Evolutionary conservation across 345 rosid genomes (phyloP).

Genomic region (Aquilaria yunnanensis): DNA sequence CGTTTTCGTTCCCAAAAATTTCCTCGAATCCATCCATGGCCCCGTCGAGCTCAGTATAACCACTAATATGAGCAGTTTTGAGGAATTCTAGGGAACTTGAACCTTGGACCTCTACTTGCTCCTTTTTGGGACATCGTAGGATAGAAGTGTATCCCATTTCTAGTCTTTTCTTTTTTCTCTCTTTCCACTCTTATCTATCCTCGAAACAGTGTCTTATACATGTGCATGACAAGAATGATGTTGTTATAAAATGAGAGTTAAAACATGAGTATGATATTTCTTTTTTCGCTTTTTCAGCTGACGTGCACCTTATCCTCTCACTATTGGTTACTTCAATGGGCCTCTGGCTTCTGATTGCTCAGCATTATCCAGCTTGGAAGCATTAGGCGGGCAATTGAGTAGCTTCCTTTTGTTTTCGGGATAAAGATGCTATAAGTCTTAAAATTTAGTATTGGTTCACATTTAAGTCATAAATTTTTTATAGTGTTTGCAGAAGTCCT

Average conservation of each 20-base stretch:
- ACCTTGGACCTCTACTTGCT: constrained; percentile 32
- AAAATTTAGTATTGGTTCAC: too few relatives aligned
- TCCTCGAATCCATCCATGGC: constrained; percentile 26
- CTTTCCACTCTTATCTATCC: not conserved
- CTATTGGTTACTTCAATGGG: constrained; percentile 17
- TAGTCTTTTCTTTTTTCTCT: not conserved
- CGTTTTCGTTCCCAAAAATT: constrained; percentile 23
- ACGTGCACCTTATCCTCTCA: constrained; percentile 30
- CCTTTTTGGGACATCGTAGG: constrained; percentile 36
- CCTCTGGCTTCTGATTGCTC: constrained; percentile 12
- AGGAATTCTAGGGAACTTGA: constrained; percentile 1
- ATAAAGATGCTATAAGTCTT: too few relatives aligned
- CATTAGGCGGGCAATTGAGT: not conserved
- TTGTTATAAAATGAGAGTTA: not conserved
- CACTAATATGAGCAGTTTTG: constrained; percentile 4
- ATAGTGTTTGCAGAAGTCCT: too few relatives aligned
- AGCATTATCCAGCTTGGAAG: constrained; percentile 18
- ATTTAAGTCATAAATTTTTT: too few relatives aligned
- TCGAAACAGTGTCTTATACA: not conserved
- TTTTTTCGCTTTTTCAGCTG: not conserved
- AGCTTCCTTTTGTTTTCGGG: constrained; percentile 2
- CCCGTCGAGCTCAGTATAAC: constrained; percentile 11
- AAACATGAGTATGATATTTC: not conserved
- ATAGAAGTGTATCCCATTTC: constrained; percentile 27
- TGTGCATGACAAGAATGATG: not conserved